Conservation (phyloP, 257 asterid genomes). For the Asclepias syriaca region DNA sequence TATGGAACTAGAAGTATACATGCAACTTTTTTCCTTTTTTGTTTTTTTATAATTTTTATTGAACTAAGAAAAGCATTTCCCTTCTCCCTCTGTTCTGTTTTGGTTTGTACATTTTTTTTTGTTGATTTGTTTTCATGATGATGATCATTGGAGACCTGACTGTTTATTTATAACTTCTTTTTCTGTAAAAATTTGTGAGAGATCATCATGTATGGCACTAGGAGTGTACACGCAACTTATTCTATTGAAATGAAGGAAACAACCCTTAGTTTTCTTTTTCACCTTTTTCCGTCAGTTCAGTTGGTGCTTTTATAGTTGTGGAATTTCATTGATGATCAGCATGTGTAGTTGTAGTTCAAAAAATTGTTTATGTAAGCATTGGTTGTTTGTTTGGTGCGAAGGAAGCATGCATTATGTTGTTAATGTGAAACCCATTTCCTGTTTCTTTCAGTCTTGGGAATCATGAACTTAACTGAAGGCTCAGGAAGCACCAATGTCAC, state of each 20-base stretch:
- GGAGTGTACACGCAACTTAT: background rate
- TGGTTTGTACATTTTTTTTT: no score
- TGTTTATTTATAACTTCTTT: no score
- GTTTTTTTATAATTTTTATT: no score
- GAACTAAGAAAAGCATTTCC: no score
- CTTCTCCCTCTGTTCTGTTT: no score
- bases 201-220: background rate
- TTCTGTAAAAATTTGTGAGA: no score
- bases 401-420: background rate
- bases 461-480: constrained; percentile 43
- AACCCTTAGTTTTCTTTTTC: background rate
- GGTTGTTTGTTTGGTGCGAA: background rate
- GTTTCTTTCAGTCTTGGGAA: background rate
- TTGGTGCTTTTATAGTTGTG: background rate
- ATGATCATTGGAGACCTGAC: no score
- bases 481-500: constrained; percentile 18
- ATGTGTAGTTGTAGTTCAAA: background rate
- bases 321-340: background rate
- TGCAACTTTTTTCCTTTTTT: background rate
- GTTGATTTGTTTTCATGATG: no score
- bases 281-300: background rate
- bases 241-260: background rate
- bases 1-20: background rate
- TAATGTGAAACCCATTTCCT: background rate
- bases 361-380: background rate